A percentile compares a stretch with the other conserved stretches of the same genome.
Evolutionary conservation across 495 filamentous ascomycete genomes (phyloP).

Genomic region (Aspergillus wentii): DNA sequence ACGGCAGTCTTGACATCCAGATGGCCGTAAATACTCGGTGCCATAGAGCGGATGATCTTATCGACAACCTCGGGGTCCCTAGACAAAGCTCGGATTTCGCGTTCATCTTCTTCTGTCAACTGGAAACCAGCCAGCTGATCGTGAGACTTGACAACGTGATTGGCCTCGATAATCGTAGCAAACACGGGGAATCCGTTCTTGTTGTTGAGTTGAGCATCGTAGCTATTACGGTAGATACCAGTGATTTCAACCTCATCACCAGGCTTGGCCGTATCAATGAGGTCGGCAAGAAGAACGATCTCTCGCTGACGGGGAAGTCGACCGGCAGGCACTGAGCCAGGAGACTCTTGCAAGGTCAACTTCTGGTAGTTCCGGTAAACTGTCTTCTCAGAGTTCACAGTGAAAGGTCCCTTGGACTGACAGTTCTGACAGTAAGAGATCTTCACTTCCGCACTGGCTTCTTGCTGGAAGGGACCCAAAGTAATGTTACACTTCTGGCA

Average conservation of each 20-base stretch:
- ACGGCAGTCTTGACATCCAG: constrained; percentile 96
- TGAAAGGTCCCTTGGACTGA: constrained; percentile 93
- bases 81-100: constrained; percentile 79
- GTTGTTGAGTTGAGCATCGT: constrained; percentile 95
- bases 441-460: constrained; percentile 91
- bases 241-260: constrained; percentile 98
- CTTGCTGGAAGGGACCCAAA: constrained; percentile 94
- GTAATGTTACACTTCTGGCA: constrained; percentile 90
- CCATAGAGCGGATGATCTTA: constrained; percentile 91
- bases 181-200: constrained; percentile 99
- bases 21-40: constrained; percentile 96
- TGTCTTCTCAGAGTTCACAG: constrained; percentile 93
- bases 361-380: constrained; percentile 99
- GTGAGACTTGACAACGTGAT: constrained; percentile 93
- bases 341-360: constrained; percentile 94
- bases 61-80: constrained; percentile 90
- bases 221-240: constrained; percentile 97
- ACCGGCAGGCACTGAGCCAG: constrained; percentile 93
- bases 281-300: constrained; percentile 92
- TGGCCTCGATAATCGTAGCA: constrained; percentile 94
- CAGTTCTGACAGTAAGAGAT: constrained; percentile 97
- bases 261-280: constrained; percentile 95
- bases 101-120: constrained; percentile 93
- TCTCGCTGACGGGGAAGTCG: constrained; percentile 93
- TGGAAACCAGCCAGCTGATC: constrained; percentile 97